phyloP scores from a whole-genome alignment of 2,329 filamentous ascomycete genomes.

The Arthrobotrys sinensis region DNA sequence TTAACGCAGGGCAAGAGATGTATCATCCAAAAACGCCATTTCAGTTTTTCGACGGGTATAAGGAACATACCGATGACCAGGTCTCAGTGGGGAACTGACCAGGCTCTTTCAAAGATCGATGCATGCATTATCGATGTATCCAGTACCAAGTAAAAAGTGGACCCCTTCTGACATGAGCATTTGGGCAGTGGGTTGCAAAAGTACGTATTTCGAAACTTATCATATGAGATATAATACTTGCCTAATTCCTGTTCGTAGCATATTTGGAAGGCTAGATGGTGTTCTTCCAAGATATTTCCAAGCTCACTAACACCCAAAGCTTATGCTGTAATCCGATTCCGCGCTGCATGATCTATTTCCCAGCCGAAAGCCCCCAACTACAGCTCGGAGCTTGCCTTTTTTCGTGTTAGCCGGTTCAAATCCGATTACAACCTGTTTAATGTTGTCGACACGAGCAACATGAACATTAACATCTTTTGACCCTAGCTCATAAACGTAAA shows the following conservation, averaged over 20 bases:
- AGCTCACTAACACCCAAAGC: constrained; percentile 13
- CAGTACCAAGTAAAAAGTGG: background rate
- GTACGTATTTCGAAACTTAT: constrained; percentile 26
- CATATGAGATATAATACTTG: constrained; percentile 29
- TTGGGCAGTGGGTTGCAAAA: background rate
- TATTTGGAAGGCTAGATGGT: background rate
- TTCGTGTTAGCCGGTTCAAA: constrained; percentile 11
- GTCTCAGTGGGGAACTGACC: background rate
- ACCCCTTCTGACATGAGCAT: background rate
- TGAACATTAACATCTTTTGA: background rate
- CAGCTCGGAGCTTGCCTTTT: constrained; percentile 8
- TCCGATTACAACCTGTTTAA: background rate
- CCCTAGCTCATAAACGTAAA: background rate
- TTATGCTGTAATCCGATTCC: constrained; percentile 45
- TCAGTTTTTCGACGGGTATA: constrained; percentile 35
- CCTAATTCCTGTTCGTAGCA: background rate
- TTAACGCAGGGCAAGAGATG: constrained; percentile 7
- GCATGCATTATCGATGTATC: constrained; percentile 15
- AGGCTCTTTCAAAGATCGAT: constrained; percentile 4
- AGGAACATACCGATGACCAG: constrained; percentile 16
- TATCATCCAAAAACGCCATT: constrained; percentile 23
- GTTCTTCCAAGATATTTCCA: constrained; percentile 16
- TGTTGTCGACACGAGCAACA: background rate
- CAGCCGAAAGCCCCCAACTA: constrained; percentile 5
- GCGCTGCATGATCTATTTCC: constrained; percentile 36